Percentiles rank a stretch among this genome's conserved stretches.
phyloP scores from a whole-genome alignment of 345 rosid genomes.

The Iberis pinnata region DNA sequence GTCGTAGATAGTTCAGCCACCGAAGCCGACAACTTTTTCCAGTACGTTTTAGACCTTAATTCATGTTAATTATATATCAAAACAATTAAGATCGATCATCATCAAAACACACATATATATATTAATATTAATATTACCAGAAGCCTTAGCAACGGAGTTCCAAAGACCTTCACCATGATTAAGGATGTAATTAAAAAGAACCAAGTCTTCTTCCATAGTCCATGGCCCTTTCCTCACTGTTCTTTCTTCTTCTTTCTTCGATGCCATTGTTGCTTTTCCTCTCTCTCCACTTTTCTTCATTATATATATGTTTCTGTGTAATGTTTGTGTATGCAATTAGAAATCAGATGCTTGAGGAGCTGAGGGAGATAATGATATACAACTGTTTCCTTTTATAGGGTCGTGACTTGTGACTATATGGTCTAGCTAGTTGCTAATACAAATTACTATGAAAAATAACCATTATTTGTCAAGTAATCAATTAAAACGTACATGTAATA shows the following conservation, averaged over 20 bases:
- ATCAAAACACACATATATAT: too few species aligned
- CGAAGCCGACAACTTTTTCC: conserved; percentile 79
- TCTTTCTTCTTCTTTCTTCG: conserved; percentile 38
- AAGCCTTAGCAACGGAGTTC: conserved; percentile 57
- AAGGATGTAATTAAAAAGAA: conserved; percentile 51
- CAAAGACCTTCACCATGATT: conserved; percentile 69
- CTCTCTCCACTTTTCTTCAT: conserved; percentile 4
- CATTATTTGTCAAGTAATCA: background rate
- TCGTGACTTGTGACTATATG: conserved; percentile 6
- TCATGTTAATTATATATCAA: background rate
- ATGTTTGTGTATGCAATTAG: background rate
- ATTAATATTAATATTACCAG: conserved; percentile 30
- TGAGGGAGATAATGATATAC: conserved; percentile 25
- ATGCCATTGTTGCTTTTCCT: conserved; percentile 14
- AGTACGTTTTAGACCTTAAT: conserved; percentile 53
- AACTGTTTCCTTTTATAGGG: conserved; percentile 21
- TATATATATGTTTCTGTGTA: background rate
- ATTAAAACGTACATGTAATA: background rate
- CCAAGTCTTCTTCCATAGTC: conserved; percentile 63
- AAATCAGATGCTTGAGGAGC: conserved; percentile 13
- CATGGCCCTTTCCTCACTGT: conserved; percentile 70
- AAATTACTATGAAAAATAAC: too few species aligned
- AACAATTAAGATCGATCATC: too few species aligned
- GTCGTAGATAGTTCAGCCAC: conserved; percentile 34
- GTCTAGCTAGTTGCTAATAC: too few species aligned